These are phyloP conservation scores for Strobilomyces dryophilus DNA, from an alignment of 768 basidiomycete species.

Conservation along the genomic window DNA sequence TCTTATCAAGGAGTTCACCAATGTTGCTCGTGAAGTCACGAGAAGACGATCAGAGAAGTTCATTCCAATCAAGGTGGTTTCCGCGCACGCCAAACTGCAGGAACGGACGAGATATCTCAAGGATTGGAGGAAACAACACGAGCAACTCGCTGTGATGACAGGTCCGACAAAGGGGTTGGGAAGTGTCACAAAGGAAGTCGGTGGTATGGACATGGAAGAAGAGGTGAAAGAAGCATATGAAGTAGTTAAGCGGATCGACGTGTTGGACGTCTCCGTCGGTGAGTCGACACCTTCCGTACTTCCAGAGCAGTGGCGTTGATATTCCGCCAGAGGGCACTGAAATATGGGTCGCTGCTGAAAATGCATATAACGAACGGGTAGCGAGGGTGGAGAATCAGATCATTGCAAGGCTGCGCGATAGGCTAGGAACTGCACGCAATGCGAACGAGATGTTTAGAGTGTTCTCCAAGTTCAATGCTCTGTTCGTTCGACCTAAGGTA, in stretches of 20 bases:
- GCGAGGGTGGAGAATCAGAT: constrained; percentile 98
- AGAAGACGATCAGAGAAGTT: constrained; percentile 88
- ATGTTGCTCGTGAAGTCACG: constrained; percentile 89
- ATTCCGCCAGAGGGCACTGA: constrained; percentile 81
- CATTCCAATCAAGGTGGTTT: constrained; percentile 92
- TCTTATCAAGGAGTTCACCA: constrained; percentile 86
- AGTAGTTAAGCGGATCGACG: constrained; percentile 94
- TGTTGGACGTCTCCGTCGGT: constrained; percentile 91
- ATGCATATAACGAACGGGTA: constrained; percentile 96
- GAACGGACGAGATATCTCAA: constrained; percentile 82
- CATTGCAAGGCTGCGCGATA: constrained; percentile 86
- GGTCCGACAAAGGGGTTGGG: constrained; percentile 86
- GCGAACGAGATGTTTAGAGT: constrained; percentile 99
- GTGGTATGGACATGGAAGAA: constrained; percentile 97
- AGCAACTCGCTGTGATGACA: constrained; percentile 96
- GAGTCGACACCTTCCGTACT: constrained; percentile 24
- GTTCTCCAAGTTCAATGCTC: constrained; percentile 96
- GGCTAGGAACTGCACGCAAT: constrained; percentile 91
- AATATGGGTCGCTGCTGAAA: constrained; percentile 97
- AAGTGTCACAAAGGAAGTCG: constrained; percentile 67
- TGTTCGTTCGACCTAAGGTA: constrained; percentile 95
- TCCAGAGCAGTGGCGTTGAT: not conserved
- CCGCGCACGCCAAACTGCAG: constrained; percentile 88
- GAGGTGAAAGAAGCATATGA: constrained; percentile 97
- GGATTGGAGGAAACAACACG: constrained; percentile 95